phyloP scores from a whole-genome alignment of 768 basidiomycete species.

The Collybia mongolica region DNA sequence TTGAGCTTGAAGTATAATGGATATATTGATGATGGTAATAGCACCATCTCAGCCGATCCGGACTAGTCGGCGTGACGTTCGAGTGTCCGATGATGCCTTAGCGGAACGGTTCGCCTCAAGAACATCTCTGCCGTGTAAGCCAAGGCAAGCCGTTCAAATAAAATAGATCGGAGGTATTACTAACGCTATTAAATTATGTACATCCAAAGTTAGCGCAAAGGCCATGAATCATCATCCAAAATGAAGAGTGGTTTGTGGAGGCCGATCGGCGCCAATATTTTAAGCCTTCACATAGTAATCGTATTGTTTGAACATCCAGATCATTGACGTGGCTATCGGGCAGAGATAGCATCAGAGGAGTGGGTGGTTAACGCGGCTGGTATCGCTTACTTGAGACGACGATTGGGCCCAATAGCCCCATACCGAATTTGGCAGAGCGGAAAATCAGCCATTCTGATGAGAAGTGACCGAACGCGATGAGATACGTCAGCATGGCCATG shows the following conservation, averaged over 20 bases:
- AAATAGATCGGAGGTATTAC: too few relatives aligned
- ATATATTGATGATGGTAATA: neutral
- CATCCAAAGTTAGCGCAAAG: neutral
- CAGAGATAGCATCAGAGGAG: constrained; percentile 9
- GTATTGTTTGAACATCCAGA: constrained; percentile 88
- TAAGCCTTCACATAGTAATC: constrained; percentile 65
- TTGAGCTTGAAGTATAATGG: neutral
- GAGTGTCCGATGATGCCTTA: neutral
- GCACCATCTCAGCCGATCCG: too few relatives aligned
- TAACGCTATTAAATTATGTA: too few relatives aligned
- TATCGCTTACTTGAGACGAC: constrained; percentile 78
- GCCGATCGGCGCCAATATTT: neutral
- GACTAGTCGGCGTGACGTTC: neutral
- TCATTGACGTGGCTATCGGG: constrained; percentile 55
- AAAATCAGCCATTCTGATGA: constrained; percentile 83
- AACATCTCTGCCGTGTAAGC: too few relatives aligned
- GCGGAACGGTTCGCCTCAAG: too few relatives aligned
- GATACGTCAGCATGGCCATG: constrained; percentile 83
- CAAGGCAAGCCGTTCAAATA: too few relatives aligned
- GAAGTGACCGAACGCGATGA: constrained; percentile 90
- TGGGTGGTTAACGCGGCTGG: neutral
- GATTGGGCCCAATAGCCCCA: constrained; percentile 67
- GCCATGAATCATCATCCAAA: neutral
- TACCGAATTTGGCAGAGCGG: constrained; percentile 62
- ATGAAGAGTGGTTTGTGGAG: neutral